A percentile compares a stretch with the other conserved stretches of the same genome.
Evolutionary conservation across 768 basidiomycete species (phyloP).

Genomic region (Leccinum obscurum): DNA sequence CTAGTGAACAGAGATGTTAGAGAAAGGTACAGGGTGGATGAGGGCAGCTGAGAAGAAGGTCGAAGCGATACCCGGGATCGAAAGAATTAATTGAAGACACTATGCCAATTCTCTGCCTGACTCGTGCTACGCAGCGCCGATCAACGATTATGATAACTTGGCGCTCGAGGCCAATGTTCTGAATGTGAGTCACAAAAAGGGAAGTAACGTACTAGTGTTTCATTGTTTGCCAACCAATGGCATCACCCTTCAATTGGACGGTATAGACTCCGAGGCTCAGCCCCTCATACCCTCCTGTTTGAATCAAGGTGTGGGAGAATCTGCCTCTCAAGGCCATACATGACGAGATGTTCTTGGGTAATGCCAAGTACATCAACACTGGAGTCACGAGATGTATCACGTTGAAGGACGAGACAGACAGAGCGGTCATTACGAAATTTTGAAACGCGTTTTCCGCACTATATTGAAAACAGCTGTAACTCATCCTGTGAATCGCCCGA

Average conservation of each 20-base stretch:
- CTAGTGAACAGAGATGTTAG: background rate
- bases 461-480: background rate
- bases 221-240: background rate
- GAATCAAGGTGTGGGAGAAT: slow-evolving; percentile 34
- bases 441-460: too few species aligned
- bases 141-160: background rate
- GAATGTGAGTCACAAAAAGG: background rate
- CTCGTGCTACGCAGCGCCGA: too few species aligned
- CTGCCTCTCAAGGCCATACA: slow-evolving; percentile 28
- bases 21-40: background rate
- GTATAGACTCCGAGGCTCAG: slow-evolving; percentile 36
- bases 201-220: background rate
- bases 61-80: background rate
- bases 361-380: slow-evolving; percentile 22
- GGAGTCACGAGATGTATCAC: slow-evolving; percentile 34
- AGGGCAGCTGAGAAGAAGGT: background rate
- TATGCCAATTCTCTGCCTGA: too few species aligned
- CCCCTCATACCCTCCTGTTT: slow-evolving; percentile 31
- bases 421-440: slow-evolving; percentile 5
- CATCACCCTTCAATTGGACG: slow-evolving; percentile 17
- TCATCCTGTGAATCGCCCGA: slow-evolving; percentile 25
- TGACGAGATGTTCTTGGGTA: slow-evolving; percentile 16
- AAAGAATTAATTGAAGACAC: background rate
- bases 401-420: slow-evolving; percentile 13
- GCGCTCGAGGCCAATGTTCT: background rate